Base-by-base conservation (phyloP, 2,329 filamentous ascomycete genomes). In the Xylaria sp. region DNA sequence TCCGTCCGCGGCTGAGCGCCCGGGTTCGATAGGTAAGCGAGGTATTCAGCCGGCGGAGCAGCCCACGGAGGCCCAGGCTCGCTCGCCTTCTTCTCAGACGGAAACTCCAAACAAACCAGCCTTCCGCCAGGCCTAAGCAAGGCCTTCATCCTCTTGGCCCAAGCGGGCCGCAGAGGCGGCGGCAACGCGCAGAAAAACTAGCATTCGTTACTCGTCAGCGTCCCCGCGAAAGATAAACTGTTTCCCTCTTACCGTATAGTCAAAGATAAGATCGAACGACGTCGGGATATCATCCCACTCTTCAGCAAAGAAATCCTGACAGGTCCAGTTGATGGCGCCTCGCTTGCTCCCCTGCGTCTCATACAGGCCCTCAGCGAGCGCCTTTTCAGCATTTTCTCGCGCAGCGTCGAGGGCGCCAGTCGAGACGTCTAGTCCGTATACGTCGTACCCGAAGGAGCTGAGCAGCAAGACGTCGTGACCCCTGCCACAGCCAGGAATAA, bases 401-500 rank as follows among this genome's bases (percentile, higher is more conserved):
- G 87, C 88, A 40, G 81, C 81, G 12, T 83, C 78, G 9, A 84
- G 72, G 2, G 84, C 85, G 16, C 74, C 76, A 9, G 82, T 75
- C 53, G 89, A 90, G 64, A 87, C 86, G 77, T 97, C 93, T 1
- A 97, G 81, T 0, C 93, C 94, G 75, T 88, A 90, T 1, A 90
- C 89, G 79, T 97, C 91, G 78, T 92, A 96, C 0, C 93, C 93
- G 75, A 91, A 88, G 10, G 88, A 88, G 59, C 90, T 87, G 53
- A 97, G 85, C 44, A 97, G 83, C 10, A 93, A 84, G 1, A 93
- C 92, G 81, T 97, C 94, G 76, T 96, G 91, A 5, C 93, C 94
- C 55, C 88, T 87, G 0, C 93, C 94, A 79, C 93, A 97, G 5
- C 93, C 93, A 0, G 93, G 92, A 0, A 97, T 91, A 9, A 97